Percentiles rank a stretch among this genome's conserved stretches.
phyloP scores from a whole-genome alignment of 306 rosid genomes.

The Sindora glabra region DNA sequence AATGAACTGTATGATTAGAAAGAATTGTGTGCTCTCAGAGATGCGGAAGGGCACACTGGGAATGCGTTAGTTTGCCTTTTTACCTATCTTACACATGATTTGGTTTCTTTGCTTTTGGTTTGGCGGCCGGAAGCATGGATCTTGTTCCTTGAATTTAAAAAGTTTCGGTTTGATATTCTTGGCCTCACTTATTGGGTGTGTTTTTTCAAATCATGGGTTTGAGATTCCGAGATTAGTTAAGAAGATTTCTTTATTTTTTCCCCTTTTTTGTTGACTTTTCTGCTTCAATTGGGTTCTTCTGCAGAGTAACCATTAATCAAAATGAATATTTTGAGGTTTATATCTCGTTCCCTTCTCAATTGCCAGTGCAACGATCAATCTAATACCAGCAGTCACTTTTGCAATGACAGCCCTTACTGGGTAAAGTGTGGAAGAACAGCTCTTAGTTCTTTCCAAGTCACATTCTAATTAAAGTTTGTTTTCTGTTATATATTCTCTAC shows the following conservation, averaged over 20 bases:
- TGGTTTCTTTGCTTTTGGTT: too few relatives aligned
- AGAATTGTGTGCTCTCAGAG: too few relatives aligned
- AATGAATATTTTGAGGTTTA: conserved; percentile 31
- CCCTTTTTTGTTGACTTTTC: neutral
- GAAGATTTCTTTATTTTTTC: neutral
- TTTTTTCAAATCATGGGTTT: neutral
- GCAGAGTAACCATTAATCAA: conserved; percentile 35
- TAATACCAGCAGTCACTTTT: conserved; percentile 56
- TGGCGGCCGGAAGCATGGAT: conserved; percentile 30
- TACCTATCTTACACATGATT: too few relatives aligned
- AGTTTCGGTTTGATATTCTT: conserved; percentile 42
- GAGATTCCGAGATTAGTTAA: neutral
- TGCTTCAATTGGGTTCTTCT: too few relatives aligned
- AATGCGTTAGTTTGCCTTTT: too few relatives aligned
- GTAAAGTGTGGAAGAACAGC: too few relatives aligned
- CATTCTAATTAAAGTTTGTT: too few relatives aligned
- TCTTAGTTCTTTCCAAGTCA: too few relatives aligned
- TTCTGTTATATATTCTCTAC: too few relatives aligned
- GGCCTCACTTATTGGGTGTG: conserved; percentile 46
- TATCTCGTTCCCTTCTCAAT: conserved; percentile 38
- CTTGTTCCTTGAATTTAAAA: conserved; percentile 23
- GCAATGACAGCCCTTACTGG: conserved; percentile 34
- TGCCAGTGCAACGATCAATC: conserved; percentile 47
- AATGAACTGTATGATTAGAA: too few relatives aligned
- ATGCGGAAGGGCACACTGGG: too few relatives aligned